Evolutionary conservation across 768 basidiomycete species (phyloP), one percentile per base, ranked within the genome.

Genomic region (Boletus sp.): DNA sequence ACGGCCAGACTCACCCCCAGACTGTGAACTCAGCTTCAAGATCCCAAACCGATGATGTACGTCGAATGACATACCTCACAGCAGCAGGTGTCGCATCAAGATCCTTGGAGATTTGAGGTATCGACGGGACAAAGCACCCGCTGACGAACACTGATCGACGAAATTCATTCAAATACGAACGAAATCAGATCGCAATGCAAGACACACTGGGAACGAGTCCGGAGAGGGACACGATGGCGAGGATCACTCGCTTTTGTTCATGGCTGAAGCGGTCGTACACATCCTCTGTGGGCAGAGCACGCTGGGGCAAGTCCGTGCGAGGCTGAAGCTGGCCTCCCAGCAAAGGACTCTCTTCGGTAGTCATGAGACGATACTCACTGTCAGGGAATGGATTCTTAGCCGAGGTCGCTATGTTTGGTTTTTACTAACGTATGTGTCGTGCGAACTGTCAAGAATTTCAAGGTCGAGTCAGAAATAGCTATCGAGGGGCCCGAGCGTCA

Each of bases 51-150:
- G 33, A 28, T 14, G 12, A 6, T 5, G 17, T 7, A 11, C 2
- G 24, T 15, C 17, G n/a, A 17, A 46, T 11, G 36, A 54, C 61
- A 39, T 52, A 83, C 84, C 84, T 87, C 50, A 91, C 78, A 17
- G 86, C 69, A 14, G 80, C 62, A 0, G 78, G 79, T 0, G 87
- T 81, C 0, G 86, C 76, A 28, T 80, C 47, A 10, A 93, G 69
- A 56, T 93, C 89, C 29, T 68, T 71, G 8, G 90, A 83, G 45
- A 94, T 84, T 49, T 87, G 80, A 0, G 89, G 88, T 54, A 92
- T 87, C 0, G 84, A 83, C 0, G 90, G 90, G 3, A 90, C 78
- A 67, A 92, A 90, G 1, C 82, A 82, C 0, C 83, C 85, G 7
- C 82, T 74, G 0, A 87, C 83, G 57, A 92, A 84, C 37, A 87